A percentile compares a stretch with the other conserved stretches of the same genome.
Evolutionary conservation across 2,329 filamentous ascomycete species (phyloP).

Genomic region (Cytospora piceicola): DNA sequence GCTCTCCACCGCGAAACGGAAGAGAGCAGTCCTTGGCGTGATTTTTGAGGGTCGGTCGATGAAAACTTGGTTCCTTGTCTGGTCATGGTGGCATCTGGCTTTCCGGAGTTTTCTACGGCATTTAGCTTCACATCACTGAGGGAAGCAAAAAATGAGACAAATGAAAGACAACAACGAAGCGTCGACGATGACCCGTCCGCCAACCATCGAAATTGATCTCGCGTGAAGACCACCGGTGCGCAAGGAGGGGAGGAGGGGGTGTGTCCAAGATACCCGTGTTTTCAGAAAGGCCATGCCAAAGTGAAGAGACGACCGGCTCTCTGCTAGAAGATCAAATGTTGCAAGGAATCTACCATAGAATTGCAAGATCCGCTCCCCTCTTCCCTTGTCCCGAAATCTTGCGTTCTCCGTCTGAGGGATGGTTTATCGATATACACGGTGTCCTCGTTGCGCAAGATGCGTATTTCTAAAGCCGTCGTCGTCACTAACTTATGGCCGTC

Average conservation of each 20-base stretch:
- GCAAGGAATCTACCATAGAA: not conserved
- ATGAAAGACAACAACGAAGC: conserved; percentile 23
- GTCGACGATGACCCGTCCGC: conserved; percentile 10
- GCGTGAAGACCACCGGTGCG: conserved; percentile 10
- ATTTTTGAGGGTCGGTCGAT: conserved; percentile 33
- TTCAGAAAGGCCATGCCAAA: conserved; percentile 1
- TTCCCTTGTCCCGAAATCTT: not conserved
- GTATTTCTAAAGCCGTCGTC: not conserved
- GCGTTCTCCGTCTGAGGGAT: not conserved
- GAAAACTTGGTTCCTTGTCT: conserved; percentile 36
- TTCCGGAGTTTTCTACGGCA: conserved; percentile 50
- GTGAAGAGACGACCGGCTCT: not conserved
- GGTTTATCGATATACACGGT: not conserved
- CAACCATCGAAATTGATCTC: conserved; percentile 4
- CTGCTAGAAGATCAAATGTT: not conserved
- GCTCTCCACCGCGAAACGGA: conserved; percentile 34
- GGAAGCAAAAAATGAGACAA: conserved; percentile 31
- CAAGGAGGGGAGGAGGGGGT: conserved; percentile 10
- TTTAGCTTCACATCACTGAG: conserved; percentile 48
- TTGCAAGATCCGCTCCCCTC: not conserved
- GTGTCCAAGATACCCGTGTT: conserved; percentile 22
- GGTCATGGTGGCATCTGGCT: conserved; percentile 49
- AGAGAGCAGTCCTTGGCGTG: conserved; percentile 30
- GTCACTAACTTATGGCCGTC: not conserved
- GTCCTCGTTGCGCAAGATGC: not conserved